A percentile compares a stretch with the other conserved stretches of the same genome.
phyloP scores from a whole-genome alignment of 352 stramenopile genomes.

The Phytophthora parvispora region DNA sequence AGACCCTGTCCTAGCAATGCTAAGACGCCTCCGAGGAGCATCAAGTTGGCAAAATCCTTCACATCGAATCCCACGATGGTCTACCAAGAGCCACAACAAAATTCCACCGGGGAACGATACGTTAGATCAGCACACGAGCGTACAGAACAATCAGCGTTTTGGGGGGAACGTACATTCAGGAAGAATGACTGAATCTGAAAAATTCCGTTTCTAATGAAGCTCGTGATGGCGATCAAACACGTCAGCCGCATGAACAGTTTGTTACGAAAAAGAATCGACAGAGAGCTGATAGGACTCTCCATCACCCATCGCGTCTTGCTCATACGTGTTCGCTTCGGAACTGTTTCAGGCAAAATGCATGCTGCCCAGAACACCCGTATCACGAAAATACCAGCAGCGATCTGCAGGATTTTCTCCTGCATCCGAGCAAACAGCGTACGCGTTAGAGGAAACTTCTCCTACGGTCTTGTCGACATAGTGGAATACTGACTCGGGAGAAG shows the following conservation, averaged over 20 bases:
- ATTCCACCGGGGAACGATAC: not conserved
- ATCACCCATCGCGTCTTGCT: slow-evolving; percentile 42
- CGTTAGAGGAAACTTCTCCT: slow-evolving; percentile 8
- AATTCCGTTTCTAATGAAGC: slow-evolving; percentile 65
- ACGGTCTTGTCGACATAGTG: not conserved
- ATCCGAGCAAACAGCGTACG: not conserved
- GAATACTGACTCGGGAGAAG: slow-evolving; percentile 57
- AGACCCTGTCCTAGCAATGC: slow-evolving; percentile 70
- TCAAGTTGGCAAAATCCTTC: slow-evolving; percentile 69
- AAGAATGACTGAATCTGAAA: slow-evolving; percentile 83
- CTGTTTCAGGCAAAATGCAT: slow-evolving; percentile 68
- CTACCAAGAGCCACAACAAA: slow-evolving; percentile 31
- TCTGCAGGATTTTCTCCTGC: slow-evolving; percentile 61
- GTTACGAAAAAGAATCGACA: slow-evolving; percentile 77
- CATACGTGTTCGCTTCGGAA: slow-evolving; percentile 37
- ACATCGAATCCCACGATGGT: slow-evolving; percentile 79
- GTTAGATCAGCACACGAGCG: not conserved
- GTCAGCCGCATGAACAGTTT: slow-evolving; percentile 74
- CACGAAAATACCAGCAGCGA: slow-evolving; percentile 60
- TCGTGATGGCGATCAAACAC: slow-evolving; percentile 73
- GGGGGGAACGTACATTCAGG: slow-evolving; percentile 59
- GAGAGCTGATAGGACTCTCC: slow-evolving; percentile 65
- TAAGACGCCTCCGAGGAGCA: slow-evolving; percentile 64
- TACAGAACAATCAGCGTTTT: not conserved
- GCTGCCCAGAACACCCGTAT: slow-evolving; percentile 60